These are phyloP conservation scores for Tulasnella sp. DNA, from an alignment of 768 basidiomycete genomes.

Conservation along the genomic window DNA sequence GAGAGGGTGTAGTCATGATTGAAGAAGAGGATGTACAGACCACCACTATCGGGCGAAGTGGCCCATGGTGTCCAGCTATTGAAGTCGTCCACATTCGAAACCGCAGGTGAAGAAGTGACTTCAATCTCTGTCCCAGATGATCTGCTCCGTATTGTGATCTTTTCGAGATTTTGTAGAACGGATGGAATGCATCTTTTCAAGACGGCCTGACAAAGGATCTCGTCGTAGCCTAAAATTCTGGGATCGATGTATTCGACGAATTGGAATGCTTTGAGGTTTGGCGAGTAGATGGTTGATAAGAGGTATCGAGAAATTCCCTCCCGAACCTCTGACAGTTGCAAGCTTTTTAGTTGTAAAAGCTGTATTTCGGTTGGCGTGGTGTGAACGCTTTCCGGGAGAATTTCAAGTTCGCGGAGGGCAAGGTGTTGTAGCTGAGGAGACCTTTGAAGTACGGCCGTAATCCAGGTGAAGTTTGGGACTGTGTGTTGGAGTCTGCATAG, in stretches of 20 bases:
- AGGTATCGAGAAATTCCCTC: neutral
- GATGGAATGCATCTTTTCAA: neutral
- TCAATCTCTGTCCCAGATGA: neutral
- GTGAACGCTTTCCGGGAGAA: neutral
- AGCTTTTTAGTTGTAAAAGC: neutral
- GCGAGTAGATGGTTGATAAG: neutral
- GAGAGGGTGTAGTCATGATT: neutral
- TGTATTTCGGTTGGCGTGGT: neutral
- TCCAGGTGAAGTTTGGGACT: neutral
- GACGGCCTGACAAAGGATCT: neutral
- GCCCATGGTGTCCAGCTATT: neutral
- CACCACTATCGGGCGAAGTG: neutral
- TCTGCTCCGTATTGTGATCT: neutral
- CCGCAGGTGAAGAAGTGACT: neutral
- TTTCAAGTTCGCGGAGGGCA: neutral
- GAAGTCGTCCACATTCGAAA: neutral
- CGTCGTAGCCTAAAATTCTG: neutral
- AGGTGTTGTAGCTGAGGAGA: neutral
- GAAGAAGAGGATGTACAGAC: neutral
- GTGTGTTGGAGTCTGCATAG: neutral
- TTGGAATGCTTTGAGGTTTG: neutral
- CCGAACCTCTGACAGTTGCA: neutral
- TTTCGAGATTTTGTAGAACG: neutral
- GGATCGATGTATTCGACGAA: neutral
- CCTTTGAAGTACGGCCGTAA: neutral